Conservation (phyloP, 2,329 filamentous ascomycete species). For the Colletotrichum tropicale region DNA sequence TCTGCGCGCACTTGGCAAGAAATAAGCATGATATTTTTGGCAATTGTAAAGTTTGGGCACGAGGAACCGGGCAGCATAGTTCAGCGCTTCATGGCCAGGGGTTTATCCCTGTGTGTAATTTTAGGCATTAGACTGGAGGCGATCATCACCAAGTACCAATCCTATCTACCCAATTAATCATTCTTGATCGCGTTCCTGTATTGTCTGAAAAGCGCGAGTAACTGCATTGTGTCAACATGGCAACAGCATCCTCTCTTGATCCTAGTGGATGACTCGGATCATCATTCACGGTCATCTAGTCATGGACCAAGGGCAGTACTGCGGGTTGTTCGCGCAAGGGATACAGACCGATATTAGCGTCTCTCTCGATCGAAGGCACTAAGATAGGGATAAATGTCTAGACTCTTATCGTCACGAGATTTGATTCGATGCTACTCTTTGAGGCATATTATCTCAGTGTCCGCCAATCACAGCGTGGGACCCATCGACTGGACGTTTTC, state of each 20-base stretch:
- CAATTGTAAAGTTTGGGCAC: not conserved
- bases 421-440: not conserved
- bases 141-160: not conserved
- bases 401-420: not conserved
- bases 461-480: not conserved
- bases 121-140: not conserved
- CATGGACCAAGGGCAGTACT: not conserved
- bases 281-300: not conserved
- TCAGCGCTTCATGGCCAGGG: not conserved
- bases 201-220: fast-evolving
- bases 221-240: too few species aligned
- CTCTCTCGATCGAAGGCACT: not conserved
- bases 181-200: not conserved
- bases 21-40: not conserved
- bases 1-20: not conserved
- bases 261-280: too few species aligned
- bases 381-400: not conserved
- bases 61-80: not conserved
- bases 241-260: too few species aligned
- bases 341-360: not conserved
- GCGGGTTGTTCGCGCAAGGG: not conserved
- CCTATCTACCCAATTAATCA: not conserved
- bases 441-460: not conserved
- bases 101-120: not conserved
- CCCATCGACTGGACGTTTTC: too few species aligned